Conservation (phyloP, 2,329 filamentous ascomycete species). For the Rugonectria rugulosa region DNA sequence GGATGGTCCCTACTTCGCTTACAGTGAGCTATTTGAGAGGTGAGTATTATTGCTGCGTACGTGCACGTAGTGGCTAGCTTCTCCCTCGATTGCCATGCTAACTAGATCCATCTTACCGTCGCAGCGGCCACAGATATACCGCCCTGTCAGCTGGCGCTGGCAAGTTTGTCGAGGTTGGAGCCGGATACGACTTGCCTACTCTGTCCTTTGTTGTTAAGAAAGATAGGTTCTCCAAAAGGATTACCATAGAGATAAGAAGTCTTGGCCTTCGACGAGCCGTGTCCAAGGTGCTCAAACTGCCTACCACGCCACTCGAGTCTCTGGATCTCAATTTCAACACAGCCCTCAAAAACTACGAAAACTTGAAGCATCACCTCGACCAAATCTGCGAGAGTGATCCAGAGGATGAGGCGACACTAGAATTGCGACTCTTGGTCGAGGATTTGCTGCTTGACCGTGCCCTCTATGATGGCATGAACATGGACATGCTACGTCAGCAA, state of each 20-base stretch:
- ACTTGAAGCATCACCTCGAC: constrained; percentile 30
- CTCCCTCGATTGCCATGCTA: constrained; percentile 3
- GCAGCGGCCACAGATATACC: constrained; percentile 36
- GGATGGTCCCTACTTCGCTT: constrained; percentile 35
- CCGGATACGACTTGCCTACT: constrained; percentile 24
- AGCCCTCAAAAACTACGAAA: constrained; percentile 35
- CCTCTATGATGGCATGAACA: constrained; percentile 38
- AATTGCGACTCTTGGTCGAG: constrained; percentile 38
- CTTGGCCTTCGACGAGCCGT: constrained; percentile 47
- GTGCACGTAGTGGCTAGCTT: no score
- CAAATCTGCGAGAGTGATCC: constrained; percentile 15
- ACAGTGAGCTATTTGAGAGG: constrained; percentile 38
- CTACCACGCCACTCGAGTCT: constrained; percentile 4
- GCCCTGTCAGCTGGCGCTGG: constrained; percentile 40
- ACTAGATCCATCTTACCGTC: neutral
- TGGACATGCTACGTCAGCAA: constrained; percentile 28
- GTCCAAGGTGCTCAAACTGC: constrained; percentile 46
- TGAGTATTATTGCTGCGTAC: no score
- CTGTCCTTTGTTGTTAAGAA: constrained; percentile 41
- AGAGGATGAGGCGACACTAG: constrained; percentile 26
- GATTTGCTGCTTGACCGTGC: constrained; percentile 38
- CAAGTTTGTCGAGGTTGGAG: constrained; percentile 35
- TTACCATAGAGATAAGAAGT: constrained; percentile 41
- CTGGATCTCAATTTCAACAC: constrained; percentile 32
- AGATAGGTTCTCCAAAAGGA: constrained; percentile 28